Conservation (phyloP, 768 basidiomycete genomes). For the Mycena venus region DNA sequence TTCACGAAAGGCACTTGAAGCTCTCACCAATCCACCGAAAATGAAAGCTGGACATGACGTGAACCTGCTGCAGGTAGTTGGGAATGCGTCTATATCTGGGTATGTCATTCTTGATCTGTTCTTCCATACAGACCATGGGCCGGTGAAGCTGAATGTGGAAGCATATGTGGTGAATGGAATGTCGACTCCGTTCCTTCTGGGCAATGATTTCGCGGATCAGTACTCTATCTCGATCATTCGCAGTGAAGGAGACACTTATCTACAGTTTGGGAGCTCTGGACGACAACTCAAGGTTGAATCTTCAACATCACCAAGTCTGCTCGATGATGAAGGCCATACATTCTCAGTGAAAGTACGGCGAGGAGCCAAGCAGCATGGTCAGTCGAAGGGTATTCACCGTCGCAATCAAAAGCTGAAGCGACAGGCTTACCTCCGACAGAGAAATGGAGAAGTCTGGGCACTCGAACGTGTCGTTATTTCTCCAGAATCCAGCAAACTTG, state of each 20-base stretch:
- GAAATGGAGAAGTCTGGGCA: conserved; percentile 17
- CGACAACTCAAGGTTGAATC: neutral
- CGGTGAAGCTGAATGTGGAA: conserved; percentile 41
- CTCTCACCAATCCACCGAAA: neutral
- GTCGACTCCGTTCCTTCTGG: conserved; percentile 46
- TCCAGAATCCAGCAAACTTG: conserved; percentile 16
- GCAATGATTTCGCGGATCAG: conserved; percentile 49
- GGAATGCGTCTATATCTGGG: conserved; percentile 39
- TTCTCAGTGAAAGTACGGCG: neutral
- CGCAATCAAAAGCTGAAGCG: conserved; percentile 2
- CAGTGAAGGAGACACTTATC: conserved; percentile 12
- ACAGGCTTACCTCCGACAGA: neutral
- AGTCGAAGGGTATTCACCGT: neutral
- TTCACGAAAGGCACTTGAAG: neutral
- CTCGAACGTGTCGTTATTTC: conserved; percentile 8
- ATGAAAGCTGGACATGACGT: conserved; percentile 33
- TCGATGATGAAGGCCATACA: conserved; percentile 7
- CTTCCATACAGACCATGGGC: conserved; percentile 38
- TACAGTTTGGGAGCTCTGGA: conserved; percentile 6
- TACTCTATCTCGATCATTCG: conserved; percentile 45
- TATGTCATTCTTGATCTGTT: conserved; percentile 42
- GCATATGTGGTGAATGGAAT: conserved; percentile 48
- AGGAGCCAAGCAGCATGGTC: neutral
- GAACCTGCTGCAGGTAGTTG: neutral
- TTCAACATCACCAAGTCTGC: neutral